Evolutionary conservation across 2,329 filamentous ascomycete genomes (phyloP), one percentile per base, ranked within the genome.

Genomic region (Calonectria ilicicola): DNA sequence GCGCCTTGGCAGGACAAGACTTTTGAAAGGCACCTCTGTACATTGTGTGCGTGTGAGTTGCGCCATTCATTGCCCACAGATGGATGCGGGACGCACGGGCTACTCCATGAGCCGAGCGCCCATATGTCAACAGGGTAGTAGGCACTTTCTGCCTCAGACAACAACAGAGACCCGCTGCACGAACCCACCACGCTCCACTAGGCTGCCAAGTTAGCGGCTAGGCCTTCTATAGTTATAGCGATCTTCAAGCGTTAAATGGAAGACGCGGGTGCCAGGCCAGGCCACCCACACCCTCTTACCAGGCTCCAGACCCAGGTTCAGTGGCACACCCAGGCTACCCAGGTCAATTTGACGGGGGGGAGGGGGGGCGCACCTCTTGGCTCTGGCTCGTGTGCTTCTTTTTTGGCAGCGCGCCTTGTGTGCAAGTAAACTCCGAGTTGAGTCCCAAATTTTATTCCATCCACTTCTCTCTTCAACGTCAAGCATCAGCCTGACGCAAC

Each of bases 371-470:
- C 63, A 65, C 63, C 21, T 14, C 63, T 62, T 68, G 53, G 60
- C 68, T 66, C 32, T 62, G 63, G 72, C 70, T 72, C 63, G 66
- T 74, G 69, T 66, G 68, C 68, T 42, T 60, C 63, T 63, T 56
- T 69, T 51, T 47, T 47, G 38, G 53, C 67, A 58, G 51, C 67
- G 70, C 62, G 53, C 49, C 46, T 65, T 74, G 44, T 42, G 66
- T 70, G 66, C 72, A 70, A 67, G 67, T 60, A 69, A 68, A 65
- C 67, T 67, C 70, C 73, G 65, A 68, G 68, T 70, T 56, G 49
- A 69, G 69, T 71, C 70, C 69, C 69, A 79, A 81, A 80, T 79
- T 80, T 80, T 80, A 78, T 79, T 75, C 75, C 46, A 58, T 32
- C 53, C 66, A 47, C 56, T 47, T 68, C 51, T 46, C 64, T 75